These are phyloP conservation scores for Gentiana dahurica DNA, from an alignment of 257 asterid species.

Conservation along the genomic window DNA sequence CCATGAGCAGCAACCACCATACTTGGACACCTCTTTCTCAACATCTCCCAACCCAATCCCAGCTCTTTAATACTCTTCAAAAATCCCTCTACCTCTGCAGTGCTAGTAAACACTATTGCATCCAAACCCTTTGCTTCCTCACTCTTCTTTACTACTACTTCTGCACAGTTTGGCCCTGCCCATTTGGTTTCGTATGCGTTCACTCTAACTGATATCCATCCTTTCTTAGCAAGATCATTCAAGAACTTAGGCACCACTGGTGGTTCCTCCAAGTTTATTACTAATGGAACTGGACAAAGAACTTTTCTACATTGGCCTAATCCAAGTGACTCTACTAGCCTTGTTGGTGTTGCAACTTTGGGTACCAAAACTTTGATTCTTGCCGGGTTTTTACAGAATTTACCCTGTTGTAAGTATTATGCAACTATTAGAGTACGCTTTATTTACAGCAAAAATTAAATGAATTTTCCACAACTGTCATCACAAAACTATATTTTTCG, in stretches of 20 bases:
- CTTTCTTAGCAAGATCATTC: conserved; percentile 33
- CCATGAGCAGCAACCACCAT: conserved; percentile 83
- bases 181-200: conserved; percentile 66
- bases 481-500: too few species aligned
- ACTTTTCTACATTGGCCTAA: conserved; percentile 44
- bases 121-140: conserved; percentile 49
- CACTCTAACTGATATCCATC: conserved; percentile 50
- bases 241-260: conserved; percentile 66
- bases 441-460: too few species aligned
- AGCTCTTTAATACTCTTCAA: conserved; percentile 58
- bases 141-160: conserved; percentile 31
- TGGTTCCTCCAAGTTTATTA: conserved; percentile 61
- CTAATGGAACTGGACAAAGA: conserved; percentile 65
- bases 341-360: conserved; percentile 54
- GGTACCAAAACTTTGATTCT: conserved; percentile 52
- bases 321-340: conserved; percentile 50
- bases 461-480: too few species aligned
- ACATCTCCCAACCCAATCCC: conserved; percentile 59
- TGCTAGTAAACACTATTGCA: conserved; percentile 73
- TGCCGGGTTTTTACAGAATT: conserved; percentile 40
- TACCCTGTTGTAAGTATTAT: background rate
- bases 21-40: conserved; percentile 56
- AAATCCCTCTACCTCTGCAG: conserved; percentile 80
- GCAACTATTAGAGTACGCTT: too few species aligned
- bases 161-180: conserved; percentile 33